Evolutionary conservation across 2,329 filamentous ascomycete genomes (phyloP), one percentile per base, ranked within the genome.

Genomic region (Alternaria solani): DNA sequence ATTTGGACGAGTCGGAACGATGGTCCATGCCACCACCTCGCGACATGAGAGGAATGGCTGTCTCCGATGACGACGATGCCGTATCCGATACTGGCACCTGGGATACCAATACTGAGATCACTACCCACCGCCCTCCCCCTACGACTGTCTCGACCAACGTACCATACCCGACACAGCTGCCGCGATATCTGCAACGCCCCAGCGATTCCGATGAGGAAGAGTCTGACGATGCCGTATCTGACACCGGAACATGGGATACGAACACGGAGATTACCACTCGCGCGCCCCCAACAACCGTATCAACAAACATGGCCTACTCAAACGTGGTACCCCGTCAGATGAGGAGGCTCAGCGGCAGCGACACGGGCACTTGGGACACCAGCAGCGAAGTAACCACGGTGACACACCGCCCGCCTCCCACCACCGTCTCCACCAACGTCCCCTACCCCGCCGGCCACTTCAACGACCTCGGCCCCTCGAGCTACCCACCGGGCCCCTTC

Each of bases 111-210:
- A 60, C 46, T 20, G 57, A 51, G 34, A 49, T 49, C 14, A 49
- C 8, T 7, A 56, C 53, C 3, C 57, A 60, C 14, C 57, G 57
- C 11, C 38, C 57, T 39, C 52, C 57, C 5, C 53, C 53, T 25
- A 60, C 57, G 18, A 57, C 53, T 8, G 57, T 60, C 26, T 60
- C 57, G 12, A 60, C 57, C 34, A 60, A 60, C 28, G 48, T 61
- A 7, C 47, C 58, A 9, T 61, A 61, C 16, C 53, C 51, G 25
- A 38, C 44, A 14, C 23, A 49, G 38, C n/a, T 44, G 4, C 44
- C 51, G 20, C 39, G 39, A 42, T 16, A 47, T 14, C 25, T 47
- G 43, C 25, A 23, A 32, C 18, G 43, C 20, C 25, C 25, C 12
- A 32, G 28, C 16, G 28, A 25, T 25, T 42, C 39, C 20, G 34